phyloP scores from a whole-genome alignment of 2,329 filamentous ascomycete species.

The Apiospora arundinis region DNA sequence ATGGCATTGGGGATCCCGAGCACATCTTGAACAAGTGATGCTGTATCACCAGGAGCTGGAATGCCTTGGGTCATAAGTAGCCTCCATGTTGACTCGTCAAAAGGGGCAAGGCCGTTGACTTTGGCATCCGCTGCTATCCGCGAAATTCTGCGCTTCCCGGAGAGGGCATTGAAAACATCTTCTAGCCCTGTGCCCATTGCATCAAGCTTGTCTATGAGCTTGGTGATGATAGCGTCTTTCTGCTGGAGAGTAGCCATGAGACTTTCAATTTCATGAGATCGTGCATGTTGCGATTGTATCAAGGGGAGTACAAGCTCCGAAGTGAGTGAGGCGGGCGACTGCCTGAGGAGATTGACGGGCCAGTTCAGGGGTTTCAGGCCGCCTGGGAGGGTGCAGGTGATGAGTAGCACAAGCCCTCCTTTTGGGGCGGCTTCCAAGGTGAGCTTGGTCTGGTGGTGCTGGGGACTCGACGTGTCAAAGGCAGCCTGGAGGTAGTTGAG shows the following conservation, averaged over 20 bases:
- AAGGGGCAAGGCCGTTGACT: slow-evolving; percentile 59
- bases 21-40: slow-evolving; percentile 47
- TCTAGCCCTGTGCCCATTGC: slow-evolving; percentile 58
- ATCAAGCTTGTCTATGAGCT: slow-evolving; percentile 61
- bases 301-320: slow-evolving; percentile 60
- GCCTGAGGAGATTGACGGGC: slow-evolving; percentile 63
- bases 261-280: slow-evolving; percentile 48
- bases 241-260: slow-evolving; percentile 51
- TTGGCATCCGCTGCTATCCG: slow-evolving; percentile 53
- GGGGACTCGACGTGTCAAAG: slow-evolving; percentile 53
- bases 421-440: slow-evolving; percentile 46
- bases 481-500: slow-evolving; percentile 65
- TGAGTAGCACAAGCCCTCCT: slow-evolving; percentile 56
- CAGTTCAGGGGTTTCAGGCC: slow-evolving; percentile 63
- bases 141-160: slow-evolving; percentile 54
- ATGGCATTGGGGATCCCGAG: slow-evolving; percentile 47
- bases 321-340: slow-evolving; percentile 49
- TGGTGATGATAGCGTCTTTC: slow-evolving; percentile 59
- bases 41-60: slow-evolving; percentile 39
- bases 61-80: slow-evolving; percentile 33
- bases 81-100: slow-evolving; percentile 50
- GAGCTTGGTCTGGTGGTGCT: slow-evolving; percentile 53
- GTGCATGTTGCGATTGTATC: slow-evolving; percentile 52
- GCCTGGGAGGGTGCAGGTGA: slow-evolving; percentile 64
- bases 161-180: slow-evolving; percentile 58